A percentile compares a stretch with the other conserved stretches of the same genome.
These are phyloP conservation scores for Rutstroemia sp. DNA, from an alignment of 2,329 filamentous ascomycete genomes.

Conservation along the genomic window DNA sequence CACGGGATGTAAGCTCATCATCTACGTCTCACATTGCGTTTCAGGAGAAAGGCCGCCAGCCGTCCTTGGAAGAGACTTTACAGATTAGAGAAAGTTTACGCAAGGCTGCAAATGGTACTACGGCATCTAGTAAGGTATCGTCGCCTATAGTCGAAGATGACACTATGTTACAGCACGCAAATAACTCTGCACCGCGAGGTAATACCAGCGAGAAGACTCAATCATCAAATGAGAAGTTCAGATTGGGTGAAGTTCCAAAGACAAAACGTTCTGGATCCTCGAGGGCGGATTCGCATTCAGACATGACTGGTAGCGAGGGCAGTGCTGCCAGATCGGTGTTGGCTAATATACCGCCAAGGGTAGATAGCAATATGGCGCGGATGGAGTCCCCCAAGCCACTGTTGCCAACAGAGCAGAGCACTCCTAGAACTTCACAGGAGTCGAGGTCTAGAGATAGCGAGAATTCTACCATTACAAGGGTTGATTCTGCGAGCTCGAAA, in stretches of 20 bases:
- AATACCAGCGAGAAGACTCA: conserved; percentile 31
- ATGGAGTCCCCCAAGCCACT: conserved; percentile 22
- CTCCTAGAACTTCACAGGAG: conserved; percentile 51
- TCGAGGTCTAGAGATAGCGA: conserved; percentile 49
- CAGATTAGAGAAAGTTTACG: conserved; percentile 40
- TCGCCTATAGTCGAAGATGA: conserved; percentile 24
- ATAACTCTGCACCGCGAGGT: conserved; percentile 15
- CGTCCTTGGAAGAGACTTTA: conserved; percentile 52
- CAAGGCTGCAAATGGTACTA: conserved; percentile 25
- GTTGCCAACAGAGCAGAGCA: conserved; percentile 32
- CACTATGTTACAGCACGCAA: conserved; percentile 24
- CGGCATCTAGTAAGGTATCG: conserved; percentile 18
- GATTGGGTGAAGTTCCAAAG: conserved; percentile 73
- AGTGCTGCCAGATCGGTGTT: conserved; percentile 30
- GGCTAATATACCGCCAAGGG: conserved; percentile 17
- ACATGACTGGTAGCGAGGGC: conserved; percentile 19
- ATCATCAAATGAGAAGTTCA: conserved; percentile 53
- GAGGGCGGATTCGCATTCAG: conserved; percentile 32
- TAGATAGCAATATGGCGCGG: conserved; percentile 7
- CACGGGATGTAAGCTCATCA: conserved; percentile 39
- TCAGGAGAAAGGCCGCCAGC: conserved; percentile 70
- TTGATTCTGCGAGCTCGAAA: conserved; percentile 45
- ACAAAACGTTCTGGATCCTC: conserved; percentile 42
- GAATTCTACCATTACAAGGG: conserved; percentile 37
- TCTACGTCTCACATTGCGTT: conserved; percentile 81